A percentile compares a stretch with the other conserved stretches of the same genome.
These are phyloP conservation scores for Camellia lanceoleosa DNA, from an alignment of 148 eudicot species.

Conservation along the genomic window DNA sequence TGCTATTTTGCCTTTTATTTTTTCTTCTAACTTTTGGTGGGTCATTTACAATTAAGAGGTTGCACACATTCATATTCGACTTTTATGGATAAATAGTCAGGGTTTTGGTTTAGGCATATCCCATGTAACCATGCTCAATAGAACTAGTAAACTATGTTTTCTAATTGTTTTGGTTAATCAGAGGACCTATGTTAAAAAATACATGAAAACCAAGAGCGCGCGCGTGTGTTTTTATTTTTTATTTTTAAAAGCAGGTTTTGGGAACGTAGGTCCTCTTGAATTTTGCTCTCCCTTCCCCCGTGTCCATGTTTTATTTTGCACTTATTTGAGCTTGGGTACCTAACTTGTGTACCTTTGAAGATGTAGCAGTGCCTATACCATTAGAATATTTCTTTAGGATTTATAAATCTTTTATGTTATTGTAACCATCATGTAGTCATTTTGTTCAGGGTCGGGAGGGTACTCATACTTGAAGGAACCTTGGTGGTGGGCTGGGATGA, in stretches of 20 bases:
- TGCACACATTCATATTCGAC: not conserved
- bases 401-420: not conserved
- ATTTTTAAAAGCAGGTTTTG: too few species aligned
- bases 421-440: not conserved
- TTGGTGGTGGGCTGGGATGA: slow-evolving; percentile 99
- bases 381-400: not conserved
- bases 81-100: too few species aligned
- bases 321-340: too few species aligned
- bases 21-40: not conserved
- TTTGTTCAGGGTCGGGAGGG: slow-evolving; percentile 80
- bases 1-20: not conserved
- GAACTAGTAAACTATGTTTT: too few species aligned
- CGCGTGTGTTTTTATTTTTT: too few species aligned
- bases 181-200: not conserved
- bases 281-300: too few species aligned
- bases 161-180: too few species aligned
- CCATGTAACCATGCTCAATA: too few species aligned
- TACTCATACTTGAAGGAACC: slow-evolving; percentile 76
- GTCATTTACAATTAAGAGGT: not conserved
- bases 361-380: not conserved
- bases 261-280: too few species aligned
- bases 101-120: not conserved
- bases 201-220: not conserved
- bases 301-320: too few species aligned
- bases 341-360: too few species aligned